Evolutionary conservation across 306 rosid genomes (phyloP).

Genomic region (Lithocarpus polystachyus): DNA sequence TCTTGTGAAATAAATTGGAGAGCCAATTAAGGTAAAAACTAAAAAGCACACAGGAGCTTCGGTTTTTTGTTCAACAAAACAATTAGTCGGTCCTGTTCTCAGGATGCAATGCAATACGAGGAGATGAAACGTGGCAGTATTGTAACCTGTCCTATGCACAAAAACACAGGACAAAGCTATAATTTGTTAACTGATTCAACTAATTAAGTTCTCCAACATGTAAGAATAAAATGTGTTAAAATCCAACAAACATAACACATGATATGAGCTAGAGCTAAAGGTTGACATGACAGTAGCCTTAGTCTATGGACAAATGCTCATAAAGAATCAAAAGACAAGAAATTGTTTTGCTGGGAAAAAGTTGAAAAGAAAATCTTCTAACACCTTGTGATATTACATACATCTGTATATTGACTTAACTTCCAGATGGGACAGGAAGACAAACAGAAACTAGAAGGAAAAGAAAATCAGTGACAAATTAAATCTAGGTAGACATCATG

Average conservation of each 20-base stretch:
- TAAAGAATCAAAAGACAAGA: background rate
- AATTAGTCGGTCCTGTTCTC: background rate
- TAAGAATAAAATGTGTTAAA: background rate
- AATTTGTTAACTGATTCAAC: background rate
- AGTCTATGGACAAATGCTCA: background rate
- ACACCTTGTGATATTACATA: slow-evolving; percentile 29
- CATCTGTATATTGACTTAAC: slow-evolving; percentile 17
- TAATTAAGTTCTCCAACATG: background rate
- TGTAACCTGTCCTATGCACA: no score
- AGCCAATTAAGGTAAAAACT: background rate
- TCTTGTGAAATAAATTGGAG: background rate
- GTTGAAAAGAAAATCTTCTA: background rate
- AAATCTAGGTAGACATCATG: slow-evolving; percentile 72
- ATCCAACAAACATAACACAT: background rate
- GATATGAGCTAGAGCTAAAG: background rate
- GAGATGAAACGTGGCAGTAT: no score
- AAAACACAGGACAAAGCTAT: no score
- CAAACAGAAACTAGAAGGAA: slow-evolving; percentile 7
- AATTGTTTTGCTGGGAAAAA: background rate
- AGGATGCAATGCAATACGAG: no score
- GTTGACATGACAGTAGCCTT: background rate
- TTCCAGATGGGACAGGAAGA: slow-evolving; percentile 1
- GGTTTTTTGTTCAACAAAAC: background rate
- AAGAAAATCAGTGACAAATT: slow-evolving; percentile 14
- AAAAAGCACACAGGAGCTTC: background rate